Evolutionary conservation across 2,329 filamentous ascomycete species (phyloP).

Genomic region (Ophiostoma tasmaniense): DNA sequence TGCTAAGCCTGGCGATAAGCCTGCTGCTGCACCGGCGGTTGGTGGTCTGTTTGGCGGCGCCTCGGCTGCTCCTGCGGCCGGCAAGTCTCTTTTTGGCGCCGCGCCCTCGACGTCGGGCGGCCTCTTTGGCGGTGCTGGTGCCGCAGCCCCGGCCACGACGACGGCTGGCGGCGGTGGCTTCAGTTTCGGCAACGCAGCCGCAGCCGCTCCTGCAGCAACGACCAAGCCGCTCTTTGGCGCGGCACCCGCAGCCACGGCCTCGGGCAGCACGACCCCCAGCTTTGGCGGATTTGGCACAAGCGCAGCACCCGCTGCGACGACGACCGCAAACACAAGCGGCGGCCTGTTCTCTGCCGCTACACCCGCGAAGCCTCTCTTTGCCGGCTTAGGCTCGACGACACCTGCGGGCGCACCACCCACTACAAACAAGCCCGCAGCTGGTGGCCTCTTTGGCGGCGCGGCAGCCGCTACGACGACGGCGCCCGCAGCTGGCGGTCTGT

Average conservation of each 20-base stretch:
- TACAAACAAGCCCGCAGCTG: constrained; percentile 27
- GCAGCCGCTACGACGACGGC: constrained; percentile 17
- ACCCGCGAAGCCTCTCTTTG: constrained; percentile 41
- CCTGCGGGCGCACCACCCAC: constrained; percentile 47
- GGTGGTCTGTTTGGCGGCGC: constrained; percentile 12
- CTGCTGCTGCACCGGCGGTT: constrained; percentile 17
- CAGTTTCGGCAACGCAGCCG: constrained; percentile 6
- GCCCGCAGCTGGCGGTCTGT: constrained; percentile 11
- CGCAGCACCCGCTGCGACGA: not conserved
- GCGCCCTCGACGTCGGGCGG: not conserved
- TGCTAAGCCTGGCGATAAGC: constrained; percentile 26
- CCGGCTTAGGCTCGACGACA: constrained; percentile 42
- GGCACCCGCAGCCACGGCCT: constrained; percentile 11
- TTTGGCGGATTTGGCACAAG: constrained; percentile 9
- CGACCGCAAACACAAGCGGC: not conserved
- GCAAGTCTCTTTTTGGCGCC: not conserved
- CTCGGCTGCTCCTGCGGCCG: not conserved
- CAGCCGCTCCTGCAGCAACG: constrained; percentile 6
- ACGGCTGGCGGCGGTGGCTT: constrained; percentile 5
- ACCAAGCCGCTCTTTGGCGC: constrained; percentile 7
- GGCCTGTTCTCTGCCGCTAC: constrained; percentile 26
- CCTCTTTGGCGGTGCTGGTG: constrained; percentile 2
- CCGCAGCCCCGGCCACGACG: not conserved
- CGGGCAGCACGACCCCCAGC: constrained; percentile 6
- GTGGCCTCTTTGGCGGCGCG: constrained; percentile 14